Evolutionary conservation across 495 filamentous ascomycete species (phyloP).

Genomic region (Chaetomium tenue): DNA sequence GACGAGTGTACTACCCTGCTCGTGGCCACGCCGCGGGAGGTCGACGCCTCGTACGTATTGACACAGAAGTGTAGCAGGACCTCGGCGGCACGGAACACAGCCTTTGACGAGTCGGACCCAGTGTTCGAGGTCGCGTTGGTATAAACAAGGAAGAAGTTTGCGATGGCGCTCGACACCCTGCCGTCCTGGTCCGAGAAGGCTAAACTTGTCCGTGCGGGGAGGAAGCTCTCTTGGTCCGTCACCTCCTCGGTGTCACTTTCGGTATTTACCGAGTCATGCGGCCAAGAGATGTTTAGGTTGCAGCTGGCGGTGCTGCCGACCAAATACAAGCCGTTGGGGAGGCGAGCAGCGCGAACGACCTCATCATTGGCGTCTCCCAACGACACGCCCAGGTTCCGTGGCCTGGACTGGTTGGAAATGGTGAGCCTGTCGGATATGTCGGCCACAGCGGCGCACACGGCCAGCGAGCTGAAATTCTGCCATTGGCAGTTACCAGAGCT

Average conservation of each 20-base stretch:
- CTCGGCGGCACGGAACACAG: conserved; percentile 30
- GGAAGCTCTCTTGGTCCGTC: conserved; percentile 15
- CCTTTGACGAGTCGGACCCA: neutral
- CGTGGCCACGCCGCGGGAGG: conserved; percentile 16
- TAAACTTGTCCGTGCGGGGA: conserved; percentile 23
- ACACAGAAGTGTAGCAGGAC: conserved; percentile 35
- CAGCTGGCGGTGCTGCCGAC: conserved; percentile 22
- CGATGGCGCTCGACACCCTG: conserved; percentile 22
- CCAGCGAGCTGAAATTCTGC: conserved; percentile 45
- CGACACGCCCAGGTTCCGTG: neutral
- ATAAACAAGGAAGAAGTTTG: conserved; percentile 33
- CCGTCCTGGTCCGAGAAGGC: conserved; percentile 26
- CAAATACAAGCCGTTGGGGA: conserved; percentile 31
- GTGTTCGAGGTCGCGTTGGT: conserved; percentile 22
- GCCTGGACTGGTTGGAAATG: conserved; percentile 20
- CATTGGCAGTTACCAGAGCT: conserved; percentile 49
- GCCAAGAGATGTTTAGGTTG: conserved; percentile 31
- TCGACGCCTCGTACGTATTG: conserved; percentile 30
- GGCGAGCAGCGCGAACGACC: conserved; percentile 21
- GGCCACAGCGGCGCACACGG: conserved; percentile 43
- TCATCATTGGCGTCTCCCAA: conserved; percentile 7
- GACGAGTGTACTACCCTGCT: conserved; percentile 27
- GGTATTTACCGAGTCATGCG: neutral
- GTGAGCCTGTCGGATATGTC: conserved; percentile 38
- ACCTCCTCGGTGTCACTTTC: neutral